These are phyloP conservation scores for Panicum miliaceum DNA, from an alignment of 176 grass and related monocot species.

Conservation along the genomic window DNA sequence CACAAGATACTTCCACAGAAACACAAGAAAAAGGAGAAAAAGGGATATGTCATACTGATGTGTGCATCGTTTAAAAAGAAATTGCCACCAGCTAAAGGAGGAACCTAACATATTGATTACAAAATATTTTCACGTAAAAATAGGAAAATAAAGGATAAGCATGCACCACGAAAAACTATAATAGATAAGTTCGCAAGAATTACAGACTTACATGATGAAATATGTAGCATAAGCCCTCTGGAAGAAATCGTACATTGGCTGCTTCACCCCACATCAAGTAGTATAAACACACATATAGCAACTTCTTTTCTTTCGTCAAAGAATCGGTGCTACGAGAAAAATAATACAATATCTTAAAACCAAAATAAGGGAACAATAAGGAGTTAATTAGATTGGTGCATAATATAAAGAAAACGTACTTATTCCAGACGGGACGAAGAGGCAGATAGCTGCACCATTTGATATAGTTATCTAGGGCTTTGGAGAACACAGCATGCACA, in stretches of 20 bases:
- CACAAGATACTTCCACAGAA: neutral
- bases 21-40: neutral
- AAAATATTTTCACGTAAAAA: constrained; percentile 16
- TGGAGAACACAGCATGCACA: constrained; percentile 71
- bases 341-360: constrained; percentile 30
- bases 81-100: neutral
- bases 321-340: constrained; percentile 61
- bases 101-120: neutral
- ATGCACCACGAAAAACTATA: constrained; percentile 20
- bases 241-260: constrained; percentile 88
- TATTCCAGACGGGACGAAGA: constrained; percentile 66
- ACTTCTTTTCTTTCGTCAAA: constrained; percentile 83
- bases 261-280: constrained; percentile 99
- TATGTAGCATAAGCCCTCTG: constrained; percentile 94
- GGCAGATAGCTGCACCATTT: constrained; percentile 96
- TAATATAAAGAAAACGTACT: constrained; percentile 54
- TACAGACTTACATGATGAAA: constrained; percentile 88
- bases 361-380: constrained; percentile 32
- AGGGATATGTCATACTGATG: neutral
- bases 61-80: neutral
- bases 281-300: constrained; percentile 89
- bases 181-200: constrained; percentile 8
- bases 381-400: constrained; percentile 9
- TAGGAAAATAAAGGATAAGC: constrained; percentile 29
- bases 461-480: constrained; percentile 92